Evolutionary conservation across 495 filamentous ascomycete species (phyloP).

Genomic region (Poronia punctata): DNA sequence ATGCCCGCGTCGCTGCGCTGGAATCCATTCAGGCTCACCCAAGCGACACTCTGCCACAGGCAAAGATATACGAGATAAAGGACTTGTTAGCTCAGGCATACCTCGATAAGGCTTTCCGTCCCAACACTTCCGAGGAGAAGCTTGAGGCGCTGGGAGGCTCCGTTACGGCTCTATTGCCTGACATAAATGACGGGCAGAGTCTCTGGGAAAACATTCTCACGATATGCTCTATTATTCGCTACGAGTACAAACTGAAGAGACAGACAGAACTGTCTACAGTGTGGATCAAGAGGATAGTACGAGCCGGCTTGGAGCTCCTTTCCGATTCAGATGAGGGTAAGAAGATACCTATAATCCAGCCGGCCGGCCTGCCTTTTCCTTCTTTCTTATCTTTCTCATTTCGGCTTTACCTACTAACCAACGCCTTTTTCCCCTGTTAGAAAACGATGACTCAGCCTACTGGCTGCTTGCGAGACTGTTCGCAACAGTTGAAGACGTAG

Average conservation of each 20-base stretch:
- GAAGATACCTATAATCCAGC: neutral
- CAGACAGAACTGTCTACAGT: conserved; percentile 21
- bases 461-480: conserved; percentile 23
- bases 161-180: conserved; percentile 16
- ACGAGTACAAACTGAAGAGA: conserved; percentile 23
- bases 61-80: conserved; percentile 12
- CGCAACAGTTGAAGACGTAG: conserved; percentile 19
- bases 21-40: conserved; percentile 12
- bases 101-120: conserved; percentile 16
- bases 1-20: conserved; percentile 17
- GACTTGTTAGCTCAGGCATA: conserved; percentile 16
- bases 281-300: conserved; percentile 24
- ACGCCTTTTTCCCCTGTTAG: no score
- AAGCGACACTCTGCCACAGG: conserved; percentile 15
- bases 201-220: conserved; percentile 8
- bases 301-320: conserved; percentile 32
- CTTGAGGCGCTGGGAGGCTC: conserved; percentile 12
- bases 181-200: conserved; percentile 7
- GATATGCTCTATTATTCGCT: conserved; percentile 19
- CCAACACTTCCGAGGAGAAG: conserved; percentile 8
- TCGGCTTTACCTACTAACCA: no score
- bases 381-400: neutral
- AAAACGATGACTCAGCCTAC: conserved; percentile 37
- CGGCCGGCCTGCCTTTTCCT: neutral
- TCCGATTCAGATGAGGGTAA: conserved; percentile 32